A percentile compares a stretch with the other conserved stretches of the same genome.
These are phyloP conservation scores for Peronospora farinosa DNA, from an alignment of 352 stramenopile species.

Conservation along the genomic window DNA sequence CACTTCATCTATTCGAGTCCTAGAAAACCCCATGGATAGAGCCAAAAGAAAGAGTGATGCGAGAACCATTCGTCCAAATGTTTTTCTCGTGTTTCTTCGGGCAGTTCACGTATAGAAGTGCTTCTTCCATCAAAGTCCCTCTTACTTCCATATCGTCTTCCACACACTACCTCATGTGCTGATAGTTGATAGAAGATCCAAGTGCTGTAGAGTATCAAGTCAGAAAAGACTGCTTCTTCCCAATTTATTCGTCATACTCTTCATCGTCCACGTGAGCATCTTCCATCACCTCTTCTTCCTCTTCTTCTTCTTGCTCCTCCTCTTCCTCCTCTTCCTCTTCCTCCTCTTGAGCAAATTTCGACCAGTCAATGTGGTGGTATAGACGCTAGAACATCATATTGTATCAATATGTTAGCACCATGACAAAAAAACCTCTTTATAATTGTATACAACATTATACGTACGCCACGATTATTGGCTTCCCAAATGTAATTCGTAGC, in stretches of 20 bases:
- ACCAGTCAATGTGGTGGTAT: constrained; percentile 87
- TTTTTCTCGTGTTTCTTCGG: constrained; percentile 35
- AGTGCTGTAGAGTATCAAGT: constrained; percentile 3
- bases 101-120: constrained; percentile 18
- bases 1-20: background rate
- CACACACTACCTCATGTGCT: constrained; percentile 9
- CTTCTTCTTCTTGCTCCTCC: constrained; percentile 17
- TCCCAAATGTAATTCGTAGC: constrained; percentile 78
- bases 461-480: constrained; percentile 73
- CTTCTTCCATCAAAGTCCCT: background rate
- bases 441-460: constrained; percentile 28
- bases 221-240: constrained; percentile 5
- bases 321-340: constrained; percentile 62
- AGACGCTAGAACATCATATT: constrained; percentile 39
- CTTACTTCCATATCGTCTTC: background rate
- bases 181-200: constrained; percentile 5
- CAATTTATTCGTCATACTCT: constrained; percentile 25
- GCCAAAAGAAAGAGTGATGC: constrained; percentile 1
- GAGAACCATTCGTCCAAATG: constrained; percentile 9
- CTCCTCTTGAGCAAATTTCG: constrained; percentile 79
- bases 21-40: constrained; percentile 5
- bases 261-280: constrained; percentile 31
- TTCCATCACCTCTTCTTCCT: constrained; percentile 30
- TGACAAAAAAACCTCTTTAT: no score
- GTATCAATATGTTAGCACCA: constrained; percentile 20